phyloP scores from a whole-genome alignment of 805 yeast species.

The Sugiyamaella lignohabitans region DNA sequence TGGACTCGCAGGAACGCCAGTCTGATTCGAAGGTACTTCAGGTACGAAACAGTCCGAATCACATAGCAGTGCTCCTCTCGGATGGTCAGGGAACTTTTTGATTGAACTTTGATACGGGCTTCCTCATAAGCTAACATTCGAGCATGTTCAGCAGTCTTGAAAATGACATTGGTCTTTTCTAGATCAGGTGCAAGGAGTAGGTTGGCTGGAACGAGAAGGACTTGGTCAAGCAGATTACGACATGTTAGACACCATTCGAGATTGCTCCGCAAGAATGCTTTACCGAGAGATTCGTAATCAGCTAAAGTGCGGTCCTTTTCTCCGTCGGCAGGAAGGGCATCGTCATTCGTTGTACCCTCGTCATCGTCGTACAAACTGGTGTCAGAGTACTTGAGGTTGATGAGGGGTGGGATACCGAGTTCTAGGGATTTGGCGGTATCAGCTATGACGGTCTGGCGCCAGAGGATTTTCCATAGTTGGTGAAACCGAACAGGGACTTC shows the following conservation, averaged over 20 bases:
- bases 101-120: neutral
- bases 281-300: conserved; percentile 6
- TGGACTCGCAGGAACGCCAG: conserved; percentile 5
- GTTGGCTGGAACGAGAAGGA: conserved; percentile 8
- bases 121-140: neutral
- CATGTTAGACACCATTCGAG: conserved; percentile 11
- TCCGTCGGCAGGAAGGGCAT: neutral
- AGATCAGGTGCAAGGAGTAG: neutral
- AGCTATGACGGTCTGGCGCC: conserved; percentile 22
- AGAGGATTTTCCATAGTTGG: conserved; percentile 22
- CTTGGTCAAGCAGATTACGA: conserved; percentile 11
- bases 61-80: conserved; percentile 8
- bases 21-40: conserved; percentile 4
- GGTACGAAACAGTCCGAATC: conserved; percentile 1
- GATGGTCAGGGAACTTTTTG: neutral
- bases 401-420: conserved; percentile 14
- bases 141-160: too few relatives aligned
- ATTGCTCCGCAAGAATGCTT: neutral
- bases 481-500: conserved; percentile 17
- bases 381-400: conserved; percentile 16
- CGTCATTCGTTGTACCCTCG: conserved; percentile 3
- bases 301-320: neutral
- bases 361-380: conserved; percentile 4
- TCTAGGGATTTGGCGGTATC: conserved; percentile 23
- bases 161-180: conserved; percentile 1